Conservation (phyloP, 768 basidiomycete species). For the Naganishia kalamii region DNA sequence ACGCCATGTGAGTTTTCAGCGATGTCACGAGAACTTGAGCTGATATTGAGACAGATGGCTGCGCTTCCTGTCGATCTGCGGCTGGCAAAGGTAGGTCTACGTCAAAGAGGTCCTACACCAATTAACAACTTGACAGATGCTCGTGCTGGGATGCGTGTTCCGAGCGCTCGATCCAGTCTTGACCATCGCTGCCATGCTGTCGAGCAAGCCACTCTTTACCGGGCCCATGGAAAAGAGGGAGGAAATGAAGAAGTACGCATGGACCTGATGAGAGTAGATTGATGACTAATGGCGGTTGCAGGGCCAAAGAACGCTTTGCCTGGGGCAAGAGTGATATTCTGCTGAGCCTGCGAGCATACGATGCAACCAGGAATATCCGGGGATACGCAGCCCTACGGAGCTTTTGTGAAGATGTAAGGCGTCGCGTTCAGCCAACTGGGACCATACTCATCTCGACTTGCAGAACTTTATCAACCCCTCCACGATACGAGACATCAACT, state of each 20-base stretch:
- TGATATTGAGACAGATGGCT: conserved; percentile 51
- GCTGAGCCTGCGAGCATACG: conserved; percentile 71
- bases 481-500: conserved; percentile 69
- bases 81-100: conserved; percentile 57
- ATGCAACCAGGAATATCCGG: conserved; percentile 48
- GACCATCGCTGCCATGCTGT: conserved; percentile 73
- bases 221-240: conserved; percentile 77
- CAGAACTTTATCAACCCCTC: conserved; percentile 77
- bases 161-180: conserved; percentile 73
- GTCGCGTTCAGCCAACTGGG: background rate
- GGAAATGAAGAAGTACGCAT: conserved; percentile 61
- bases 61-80: conserved; percentile 81
- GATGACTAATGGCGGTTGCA: conserved; percentile 39
- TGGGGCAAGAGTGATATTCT: conserved; percentile 73
- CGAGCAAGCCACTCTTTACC: conserved; percentile 78
- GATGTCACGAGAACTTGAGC: background rate
- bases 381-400: conserved; percentile 54
- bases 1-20: conserved; percentile 56
- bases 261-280: background rate
- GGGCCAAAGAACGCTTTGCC: conserved; percentile 66
- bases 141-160: conserved; percentile 76
- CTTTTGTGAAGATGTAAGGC: conserved; percentile 63
- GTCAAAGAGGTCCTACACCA: conserved; percentile 20
- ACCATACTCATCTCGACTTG: background rate
- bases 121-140: conserved; percentile 57